phyloP scores from a whole-genome alignment of 371 early-diverging fungal genomes.

The Cladochytrium tenue region DNA sequence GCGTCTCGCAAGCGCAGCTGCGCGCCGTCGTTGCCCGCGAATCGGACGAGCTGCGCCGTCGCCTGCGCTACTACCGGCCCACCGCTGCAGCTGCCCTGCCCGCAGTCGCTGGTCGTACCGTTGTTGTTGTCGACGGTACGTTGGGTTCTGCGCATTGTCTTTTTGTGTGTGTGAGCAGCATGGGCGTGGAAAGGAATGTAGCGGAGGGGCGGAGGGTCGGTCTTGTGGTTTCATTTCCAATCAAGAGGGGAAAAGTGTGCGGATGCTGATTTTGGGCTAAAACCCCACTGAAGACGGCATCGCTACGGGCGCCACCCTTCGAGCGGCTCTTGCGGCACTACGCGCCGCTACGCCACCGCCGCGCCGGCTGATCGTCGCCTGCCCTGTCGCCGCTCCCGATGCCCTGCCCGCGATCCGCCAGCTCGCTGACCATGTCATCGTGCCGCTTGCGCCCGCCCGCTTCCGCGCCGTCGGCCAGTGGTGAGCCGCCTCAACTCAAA shows the following conservation, averaged over 20 bases:
- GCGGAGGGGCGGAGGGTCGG: no score
- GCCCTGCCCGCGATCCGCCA: slow-evolving; percentile 6
- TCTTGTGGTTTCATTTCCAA: no score
- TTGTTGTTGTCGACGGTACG: slow-evolving; percentile 32
- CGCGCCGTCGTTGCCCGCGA: slow-evolving; percentile 12
- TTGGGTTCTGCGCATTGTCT: neutral
- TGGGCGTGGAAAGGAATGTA: no score
- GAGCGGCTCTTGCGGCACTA: slow-evolving; percentile 27
- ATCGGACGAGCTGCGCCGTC: slow-evolving; percentile 26
- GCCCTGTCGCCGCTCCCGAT: slow-evolving; percentile 27
- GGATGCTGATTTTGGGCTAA: no score
- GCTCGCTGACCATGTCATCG: slow-evolving; percentile 29
- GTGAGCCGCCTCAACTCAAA: slow-evolving; percentile 6
- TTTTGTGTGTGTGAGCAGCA: neutral
- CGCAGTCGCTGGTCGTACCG: slow-evolving; percentile 21
- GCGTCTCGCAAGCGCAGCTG: slow-evolving; percentile 5
- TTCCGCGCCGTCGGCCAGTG: slow-evolving; percentile 29
- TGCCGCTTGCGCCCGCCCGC: slow-evolving; percentile 13
- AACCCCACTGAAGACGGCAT: no score
- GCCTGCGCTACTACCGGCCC: slow-evolving; percentile 19
- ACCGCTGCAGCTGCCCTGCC: slow-evolving; percentile 7
- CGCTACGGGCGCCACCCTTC: slow-evolving; percentile 37
- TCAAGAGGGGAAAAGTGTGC: no score
- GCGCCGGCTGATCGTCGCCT: slow-evolving; percentile 15
- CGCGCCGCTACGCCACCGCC: slow-evolving; percentile 8